Conservation (phyloP, 164 flowering plant genomes). For the Stephania yunnanensis region DNA sequence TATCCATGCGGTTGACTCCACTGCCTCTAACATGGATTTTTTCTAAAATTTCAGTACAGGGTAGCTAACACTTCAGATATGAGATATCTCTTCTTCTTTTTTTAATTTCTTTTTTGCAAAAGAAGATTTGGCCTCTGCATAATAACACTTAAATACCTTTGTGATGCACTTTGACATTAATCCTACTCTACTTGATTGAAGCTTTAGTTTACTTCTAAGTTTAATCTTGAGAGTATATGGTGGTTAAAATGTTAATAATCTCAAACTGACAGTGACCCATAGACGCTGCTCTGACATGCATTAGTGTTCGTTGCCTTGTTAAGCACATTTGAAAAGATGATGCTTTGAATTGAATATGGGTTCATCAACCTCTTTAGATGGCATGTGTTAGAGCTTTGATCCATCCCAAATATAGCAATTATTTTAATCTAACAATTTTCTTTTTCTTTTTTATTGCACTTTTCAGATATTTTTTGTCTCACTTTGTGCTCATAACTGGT, state of each 20-base stretch:
- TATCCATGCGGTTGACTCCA: too few species aligned
- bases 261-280: too few species aligned
- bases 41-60: too few species aligned
- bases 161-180: too few species aligned
- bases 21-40: too few species aligned
- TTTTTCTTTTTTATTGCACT: neutral
- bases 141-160: neutral
- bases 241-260: too few species aligned
- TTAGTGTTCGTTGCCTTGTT: neutral
- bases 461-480: neutral
- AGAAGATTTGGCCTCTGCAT: neutral
- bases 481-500: neutral
- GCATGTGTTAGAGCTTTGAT: neutral
- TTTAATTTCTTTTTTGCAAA: neutral
- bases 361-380: neutral
- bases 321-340: neutral
- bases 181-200: neutral
- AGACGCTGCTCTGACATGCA: neutral
- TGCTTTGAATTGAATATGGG: neutral
- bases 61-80: too few species aligned
- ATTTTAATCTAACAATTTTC: neutral
- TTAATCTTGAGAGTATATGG: neutral
- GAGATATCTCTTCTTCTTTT: too few species aligned
- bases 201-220: neutral
- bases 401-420: neutral